Conservation (phyloP, 1,284 basidiomycete species). For the Puccinia coronata region DNA sequence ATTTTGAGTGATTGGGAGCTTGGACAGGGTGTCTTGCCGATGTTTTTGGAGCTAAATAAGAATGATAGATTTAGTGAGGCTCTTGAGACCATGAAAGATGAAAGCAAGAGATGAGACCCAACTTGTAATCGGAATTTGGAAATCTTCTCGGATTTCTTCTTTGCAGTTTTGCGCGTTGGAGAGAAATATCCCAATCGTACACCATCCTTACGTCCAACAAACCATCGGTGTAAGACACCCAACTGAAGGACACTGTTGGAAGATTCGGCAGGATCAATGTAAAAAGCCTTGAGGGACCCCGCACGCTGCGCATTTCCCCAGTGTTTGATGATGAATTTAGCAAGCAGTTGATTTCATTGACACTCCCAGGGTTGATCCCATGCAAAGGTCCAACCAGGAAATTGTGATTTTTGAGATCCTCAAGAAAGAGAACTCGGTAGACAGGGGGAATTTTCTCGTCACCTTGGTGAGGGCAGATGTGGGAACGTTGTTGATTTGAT, state of each 20-base stretch:
- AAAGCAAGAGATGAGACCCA: no score
- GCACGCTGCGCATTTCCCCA: neutral
- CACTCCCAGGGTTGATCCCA: conserved; percentile 14
- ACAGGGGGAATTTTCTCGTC: conserved; percentile 6
- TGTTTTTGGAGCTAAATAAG: neutral
- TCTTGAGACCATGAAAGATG: no score
- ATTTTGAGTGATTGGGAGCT: neutral
- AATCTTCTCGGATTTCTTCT: conserved; percentile 8
- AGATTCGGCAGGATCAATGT: conserved; percentile 6
- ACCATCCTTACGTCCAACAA: neutral
- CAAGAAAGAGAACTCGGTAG: neutral
- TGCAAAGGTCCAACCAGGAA: conserved; percentile 5
- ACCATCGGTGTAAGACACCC: conserved; percentile 17
- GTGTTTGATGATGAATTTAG: conserved; percentile 20
- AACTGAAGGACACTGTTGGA: neutral
- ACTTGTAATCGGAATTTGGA: conserved; percentile 14
- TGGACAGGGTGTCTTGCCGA: neutral
- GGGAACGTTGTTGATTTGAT: neutral
- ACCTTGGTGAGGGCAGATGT: neutral
- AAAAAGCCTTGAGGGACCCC: conserved; percentile 10
- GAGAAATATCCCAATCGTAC: neutral
- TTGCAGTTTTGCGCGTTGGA: neutral
- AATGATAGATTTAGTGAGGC: no score
- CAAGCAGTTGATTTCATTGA: neutral
- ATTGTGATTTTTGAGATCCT: neutral